Evolutionary conservation across 805 yeast species (phyloP).

Genomic region (Ascoidea asiatica): DNA sequence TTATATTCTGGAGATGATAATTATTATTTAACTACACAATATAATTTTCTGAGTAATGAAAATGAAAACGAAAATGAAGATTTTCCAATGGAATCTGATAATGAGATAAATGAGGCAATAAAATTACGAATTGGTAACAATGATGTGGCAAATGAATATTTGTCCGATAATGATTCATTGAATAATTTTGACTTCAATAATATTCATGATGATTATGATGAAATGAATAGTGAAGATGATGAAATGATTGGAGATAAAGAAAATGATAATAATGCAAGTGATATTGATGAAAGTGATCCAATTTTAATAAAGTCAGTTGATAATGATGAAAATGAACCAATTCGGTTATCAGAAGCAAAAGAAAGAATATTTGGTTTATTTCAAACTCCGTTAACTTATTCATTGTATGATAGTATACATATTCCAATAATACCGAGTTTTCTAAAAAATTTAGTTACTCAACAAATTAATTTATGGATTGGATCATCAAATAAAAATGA

Average conservation of each 20-base stretch:
- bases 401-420: slow-evolving; percentile 14
- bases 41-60: slow-evolving; percentile 18
- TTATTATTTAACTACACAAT: slow-evolving; percentile 61
- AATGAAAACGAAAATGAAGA: slow-evolving; percentile 3
- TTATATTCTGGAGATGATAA: slow-evolving; percentile 28
- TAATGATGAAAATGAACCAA: slow-evolving; percentile 14
- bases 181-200: slow-evolving; percentile 30
- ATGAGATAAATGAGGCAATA: slow-evolving; percentile 45
- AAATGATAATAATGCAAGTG: slow-evolving; percentile 9
- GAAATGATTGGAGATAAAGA: slow-evolving; percentile 14
- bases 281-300: slow-evolving; percentile 9
- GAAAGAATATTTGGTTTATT: slow-evolving; percentile 34
- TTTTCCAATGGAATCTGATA: slow-evolving; percentile 15
- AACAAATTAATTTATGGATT: slow-evolving; percentile 67
- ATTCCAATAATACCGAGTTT: slow-evolving; percentile 29
- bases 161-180: slow-evolving; percentile 9
- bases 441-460: slow-evolving; percentile 36
- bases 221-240: slow-evolving; percentile 16
- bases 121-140: slow-evolving; percentile 32
- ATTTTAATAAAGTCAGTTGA: slow-evolving; percentile 4
- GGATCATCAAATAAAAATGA: slow-evolving; percentile 25
- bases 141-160: slow-evolving; percentile 12
- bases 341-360: slow-evolving; percentile 21
- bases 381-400: slow-evolving; percentile 48
- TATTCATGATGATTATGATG: slow-evolving; percentile 37